These are phyloP conservation scores for Chenopodium album DNA, from an alignment of 148 eudicot genomes.

Conservation along the genomic window DNA sequence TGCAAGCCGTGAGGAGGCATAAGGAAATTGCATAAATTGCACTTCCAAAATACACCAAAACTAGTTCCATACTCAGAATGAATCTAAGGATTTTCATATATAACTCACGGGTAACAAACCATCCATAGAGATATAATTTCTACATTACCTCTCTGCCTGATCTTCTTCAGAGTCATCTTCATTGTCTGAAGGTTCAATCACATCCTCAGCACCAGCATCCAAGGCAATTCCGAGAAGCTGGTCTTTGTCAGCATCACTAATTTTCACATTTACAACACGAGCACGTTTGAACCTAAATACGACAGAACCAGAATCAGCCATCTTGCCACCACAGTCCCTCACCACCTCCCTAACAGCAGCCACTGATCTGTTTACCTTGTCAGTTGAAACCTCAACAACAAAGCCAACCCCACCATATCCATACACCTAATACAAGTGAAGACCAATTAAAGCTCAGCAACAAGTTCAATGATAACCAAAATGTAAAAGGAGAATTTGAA, in stretches of 20 bases:
- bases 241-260: conserved; percentile 65
- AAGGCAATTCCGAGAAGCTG: conserved; percentile 78
- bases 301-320: conserved; percentile 96
- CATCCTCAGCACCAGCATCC: conserved; percentile 95
- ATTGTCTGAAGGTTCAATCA: conserved; percentile 68
- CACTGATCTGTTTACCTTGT: conserved; percentile 83
- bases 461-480: not conserved
- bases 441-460: conserved; percentile 1
- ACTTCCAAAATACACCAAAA: not conserved
- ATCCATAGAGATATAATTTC: not conserved
- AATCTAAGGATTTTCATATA: not conserved
- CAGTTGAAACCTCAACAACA: conserved; percentile 75
- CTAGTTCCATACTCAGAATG: conserved; percentile 3
- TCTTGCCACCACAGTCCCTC: conserved; percentile 88
- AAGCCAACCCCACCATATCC: conserved; percentile 96
- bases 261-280: conserved; percentile 70
- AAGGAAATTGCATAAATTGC: conserved; percentile 1
- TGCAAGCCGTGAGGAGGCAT: not conserved
- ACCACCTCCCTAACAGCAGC: conserved; percentile 70
- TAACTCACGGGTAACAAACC: not conserved
- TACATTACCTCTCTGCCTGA: conserved; percentile 55
- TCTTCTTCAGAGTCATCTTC: conserved; percentile 76
- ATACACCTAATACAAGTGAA: conserved; percentile 54
- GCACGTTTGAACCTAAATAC: conserved; percentile 88
- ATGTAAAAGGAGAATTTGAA: not conserved